Percentiles rank a stretch among this genome's conserved stretches.
Evolutionary conservation across 192 early-diverging fungal species (phyloP).

Genomic region (Entrophospora sp.): DNA sequence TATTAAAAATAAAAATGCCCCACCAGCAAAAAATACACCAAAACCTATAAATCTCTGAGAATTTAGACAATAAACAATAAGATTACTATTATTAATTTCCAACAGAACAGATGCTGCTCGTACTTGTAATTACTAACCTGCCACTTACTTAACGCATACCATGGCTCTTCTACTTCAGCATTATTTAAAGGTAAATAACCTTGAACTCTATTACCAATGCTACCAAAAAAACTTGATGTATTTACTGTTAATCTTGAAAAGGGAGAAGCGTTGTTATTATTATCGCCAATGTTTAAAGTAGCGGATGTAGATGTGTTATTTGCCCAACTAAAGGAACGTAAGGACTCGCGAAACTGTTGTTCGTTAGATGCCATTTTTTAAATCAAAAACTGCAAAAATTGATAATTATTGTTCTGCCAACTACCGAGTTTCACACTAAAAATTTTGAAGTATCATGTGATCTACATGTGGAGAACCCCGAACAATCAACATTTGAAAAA

Average conservation of each 20-base stretch:
- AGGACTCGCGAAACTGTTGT: conserved; percentile 19
- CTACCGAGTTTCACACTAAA: too few relatives aligned
- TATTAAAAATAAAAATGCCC: conserved; percentile 43
- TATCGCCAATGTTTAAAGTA: conserved; percentile 3
- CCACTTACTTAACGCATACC: conserved; percentile 33
- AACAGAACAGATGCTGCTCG: too few relatives aligned
- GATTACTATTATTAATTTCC: background rate
- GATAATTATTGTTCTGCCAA: too few relatives aligned
- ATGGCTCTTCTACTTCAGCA: conserved; percentile 28
- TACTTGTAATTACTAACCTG: too few relatives aligned
- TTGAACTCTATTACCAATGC: conserved; percentile 28
- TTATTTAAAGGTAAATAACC: conserved; percentile 33
- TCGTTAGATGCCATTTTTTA: background rate
- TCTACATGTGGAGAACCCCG: too few relatives aligned
- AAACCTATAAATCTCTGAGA: conserved; percentile 39
- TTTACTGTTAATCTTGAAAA: conserved; percentile 14
- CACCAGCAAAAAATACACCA: conserved; percentile 40
- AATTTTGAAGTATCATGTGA: too few relatives aligned
- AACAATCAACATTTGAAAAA: too few relatives aligned
- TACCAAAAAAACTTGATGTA: conserved; percentile 27
- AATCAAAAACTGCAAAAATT: too few relatives aligned
- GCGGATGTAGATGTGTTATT: too few relatives aligned
- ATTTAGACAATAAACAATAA: conserved; percentile 1
- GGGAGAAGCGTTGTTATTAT: conserved; percentile 13
- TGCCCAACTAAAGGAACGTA: conserved; percentile 17